These are phyloP conservation scores for Yamadazyma insecticola DNA, from an alignment of 805 yeast genomes.

Conservation along the genomic window DNA sequence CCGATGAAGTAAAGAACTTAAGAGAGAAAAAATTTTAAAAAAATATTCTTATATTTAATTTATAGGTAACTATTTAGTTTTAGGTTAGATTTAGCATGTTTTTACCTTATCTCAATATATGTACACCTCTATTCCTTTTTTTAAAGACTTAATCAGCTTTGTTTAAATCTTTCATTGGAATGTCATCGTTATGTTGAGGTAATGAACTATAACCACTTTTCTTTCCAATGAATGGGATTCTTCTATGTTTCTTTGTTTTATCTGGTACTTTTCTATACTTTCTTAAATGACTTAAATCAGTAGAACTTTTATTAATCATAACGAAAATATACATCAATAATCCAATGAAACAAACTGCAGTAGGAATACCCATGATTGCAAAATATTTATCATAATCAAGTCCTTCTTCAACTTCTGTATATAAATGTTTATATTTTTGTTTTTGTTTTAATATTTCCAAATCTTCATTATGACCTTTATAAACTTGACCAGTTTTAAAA, in stretches of 20 bases:
- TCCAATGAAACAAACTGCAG: conserved; percentile 55
- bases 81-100: no score
- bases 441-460: conserved; percentile 33
- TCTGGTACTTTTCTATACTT: conserved; percentile 25
- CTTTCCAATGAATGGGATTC: conserved; percentile 21
- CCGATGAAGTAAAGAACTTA: no score
- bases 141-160: conserved; percentile 12
- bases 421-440: conserved; percentile 14
- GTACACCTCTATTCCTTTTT: no score
- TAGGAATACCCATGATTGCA: conserved; percentile 64
- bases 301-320: conserved; percentile 47
- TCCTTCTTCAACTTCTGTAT: conserved; percentile 38
- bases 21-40: no score
- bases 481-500: conserved; percentile 50
- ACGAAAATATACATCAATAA: conserved; percentile 64
- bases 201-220: conserved; percentile 20
- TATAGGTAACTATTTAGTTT: no score
- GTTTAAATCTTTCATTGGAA: conserved; percentile 8
- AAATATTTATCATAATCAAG: conserved; percentile 55
- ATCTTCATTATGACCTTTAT: conserved; percentile 43
- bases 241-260: conserved; percentile 22
- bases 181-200: conserved; percentile 27
- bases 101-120: no score
- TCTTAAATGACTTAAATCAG: conserved; percentile 39
- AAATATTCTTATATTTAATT: no score